phyloP scores from a whole-genome alignment of 148 eudicot species.

The Rhododendron griersonianum region DNA sequence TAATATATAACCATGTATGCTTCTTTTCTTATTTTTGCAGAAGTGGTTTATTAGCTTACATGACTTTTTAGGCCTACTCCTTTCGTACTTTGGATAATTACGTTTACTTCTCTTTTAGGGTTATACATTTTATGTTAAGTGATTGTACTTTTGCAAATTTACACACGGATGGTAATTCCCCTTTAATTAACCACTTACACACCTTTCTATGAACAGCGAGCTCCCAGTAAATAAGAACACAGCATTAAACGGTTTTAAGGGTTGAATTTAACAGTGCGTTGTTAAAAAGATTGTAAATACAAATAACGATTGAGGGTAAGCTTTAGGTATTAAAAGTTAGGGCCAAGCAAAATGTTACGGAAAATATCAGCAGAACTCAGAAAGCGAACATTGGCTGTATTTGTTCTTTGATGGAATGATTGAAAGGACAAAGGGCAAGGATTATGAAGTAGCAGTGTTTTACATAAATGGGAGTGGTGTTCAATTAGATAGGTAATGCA shows the following conservation, averaged over 20 bases:
- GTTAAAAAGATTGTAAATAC: too few relatives aligned
- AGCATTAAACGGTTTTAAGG: background rate
- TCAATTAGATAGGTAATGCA: background rate
- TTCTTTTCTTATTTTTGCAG: too few relatives aligned
- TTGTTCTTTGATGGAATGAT: background rate
- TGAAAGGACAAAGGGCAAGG: background rate
- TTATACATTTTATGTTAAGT: background rate
- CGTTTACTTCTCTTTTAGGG: background rate
- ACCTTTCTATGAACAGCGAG: background rate
- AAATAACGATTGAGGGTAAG: background rate
- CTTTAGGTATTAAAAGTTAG: background rate
- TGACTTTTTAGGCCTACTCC: background rate
- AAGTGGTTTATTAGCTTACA: too few relatives aligned
- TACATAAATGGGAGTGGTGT: background rate
- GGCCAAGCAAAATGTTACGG: background rate
- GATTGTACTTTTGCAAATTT: background rate
- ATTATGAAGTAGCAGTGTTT: too few relatives aligned
- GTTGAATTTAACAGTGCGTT: background rate
- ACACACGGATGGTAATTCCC: background rate
- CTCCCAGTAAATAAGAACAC: background rate
- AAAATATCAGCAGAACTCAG: background rate
- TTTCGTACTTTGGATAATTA: background rate
- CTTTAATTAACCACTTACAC: too few relatives aligned
- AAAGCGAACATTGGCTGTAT: background rate
- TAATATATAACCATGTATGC: too few relatives aligned